Evolutionary conservation across 139 green algal genomes (phyloP), one percentile per base, ranked within the genome.

Genomic region (Chlamydomonas sphaeroides): DNA sequence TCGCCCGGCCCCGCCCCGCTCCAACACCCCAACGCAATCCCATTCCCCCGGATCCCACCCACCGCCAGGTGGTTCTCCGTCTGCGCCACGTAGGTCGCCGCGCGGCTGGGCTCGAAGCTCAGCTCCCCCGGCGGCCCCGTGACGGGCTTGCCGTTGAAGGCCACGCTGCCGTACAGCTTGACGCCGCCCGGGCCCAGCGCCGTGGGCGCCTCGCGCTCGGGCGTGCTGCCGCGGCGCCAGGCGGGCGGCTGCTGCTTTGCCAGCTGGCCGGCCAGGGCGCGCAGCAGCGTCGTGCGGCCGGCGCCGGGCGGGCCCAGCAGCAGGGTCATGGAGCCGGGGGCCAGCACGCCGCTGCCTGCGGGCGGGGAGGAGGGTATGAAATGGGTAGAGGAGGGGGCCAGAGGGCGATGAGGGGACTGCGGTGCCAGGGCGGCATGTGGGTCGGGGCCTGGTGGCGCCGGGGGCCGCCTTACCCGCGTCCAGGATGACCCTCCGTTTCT

Each of bases 241-340:
- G 30, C 5, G 39, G 32, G 38, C 32, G n/a, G 57, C 8, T 66
- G 18, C n/a, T n/a, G n/a, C n/a, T n/a, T n/a, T n/a, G n/a, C n/a
- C 23, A 96, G 78, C 65, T 89, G 87, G 14, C 93, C 92, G 28
- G 75, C 77, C 65, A 96, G 88, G 0, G 89, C 65, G 30, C 91
- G 86, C 76, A 96, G 83, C n/a, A 96, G 87, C 0, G 88, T 89
- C 36, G 84, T 89, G 82, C 95, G 95, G 45, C 93, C 93, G 20
- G 86, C 79, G 41, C 90, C 92, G 49, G 92, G 93, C 28, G 92
- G 93, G 0, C 92, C 93, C 59, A 96, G 85, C 71, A 96, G 86
- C 68, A 96, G 83, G 1, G 89, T 94, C 35, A 90, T 73, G 10
- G 82, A 72, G 4, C 90, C 86, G 21, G 83, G 86, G 30, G 35